A percentile compares a stretch with the other conserved stretches of the same genome.
Conservation (phyloP, 2,329 filamentous ascomycete species). For the Graphium sp. region DNA sequence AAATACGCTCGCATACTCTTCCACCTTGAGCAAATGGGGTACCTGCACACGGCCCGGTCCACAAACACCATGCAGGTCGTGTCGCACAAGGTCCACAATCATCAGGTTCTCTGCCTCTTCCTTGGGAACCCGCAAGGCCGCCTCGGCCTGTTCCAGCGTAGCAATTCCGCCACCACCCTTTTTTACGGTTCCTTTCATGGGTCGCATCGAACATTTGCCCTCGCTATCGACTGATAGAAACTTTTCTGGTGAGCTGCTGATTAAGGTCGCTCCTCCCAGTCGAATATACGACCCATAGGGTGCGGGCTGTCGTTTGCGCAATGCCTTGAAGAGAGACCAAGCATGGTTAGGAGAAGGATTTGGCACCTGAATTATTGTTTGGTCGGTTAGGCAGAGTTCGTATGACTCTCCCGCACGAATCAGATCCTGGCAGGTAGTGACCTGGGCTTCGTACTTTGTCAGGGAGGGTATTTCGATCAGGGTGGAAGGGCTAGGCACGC, state of each 20-base stretch:
- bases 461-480: conserved; percentile 21
- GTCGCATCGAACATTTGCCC: conserved; percentile 61
- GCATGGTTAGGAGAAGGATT: conserved; percentile 15
- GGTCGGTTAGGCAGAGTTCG: conserved; percentile 68
- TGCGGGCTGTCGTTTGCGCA: conserved; percentile 59
- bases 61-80: conserved; percentile 77
- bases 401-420: conserved; percentile 71
- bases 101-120: conserved; percentile 93
- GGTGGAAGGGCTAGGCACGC: too few relatives aligned
- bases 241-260: conserved; percentile 77
- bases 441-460: conserved; percentile 44
- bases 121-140: conserved; percentile 63
- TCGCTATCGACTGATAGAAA: conserved; percentile 46
- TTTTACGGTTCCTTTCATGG: conserved; percentile 93
- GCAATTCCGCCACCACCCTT: conserved; percentile 48
- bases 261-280: conserved; percentile 51
- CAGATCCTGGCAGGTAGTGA: conserved; percentile 51
- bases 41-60: conserved; percentile 59
- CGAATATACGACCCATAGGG: conserved; percentile 74
- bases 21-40: conserved; percentile 65
- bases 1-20: conserved; percentile 82
- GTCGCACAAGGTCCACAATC: conserved; percentile 93
- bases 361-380: conserved; percentile 1
- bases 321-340: conserved; percentile 57
- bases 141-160: conserved; percentile 55